Percentiles rank a stretch among this genome's conserved stretches.
phyloP scores from a whole-genome alignment of 345 rosid species.

The Stellera chamaejasme region DNA sequence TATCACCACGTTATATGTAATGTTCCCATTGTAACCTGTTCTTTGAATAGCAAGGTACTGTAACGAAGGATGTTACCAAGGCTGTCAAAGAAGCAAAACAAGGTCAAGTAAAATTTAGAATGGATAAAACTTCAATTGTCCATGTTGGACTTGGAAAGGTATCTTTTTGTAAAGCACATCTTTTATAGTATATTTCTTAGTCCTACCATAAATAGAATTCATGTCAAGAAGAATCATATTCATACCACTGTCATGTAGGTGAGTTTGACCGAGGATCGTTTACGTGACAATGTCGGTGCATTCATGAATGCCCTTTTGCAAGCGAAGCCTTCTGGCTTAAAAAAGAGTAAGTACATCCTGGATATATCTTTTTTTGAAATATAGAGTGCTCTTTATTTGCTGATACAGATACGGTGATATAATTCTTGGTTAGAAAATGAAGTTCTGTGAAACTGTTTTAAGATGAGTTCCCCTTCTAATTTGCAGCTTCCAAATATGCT shows the following conservation, averaged over 20 bases:
- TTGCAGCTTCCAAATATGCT: constrained; percentile 87
- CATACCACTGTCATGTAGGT: constrained; percentile 29
- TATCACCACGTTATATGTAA: constrained; percentile 2
- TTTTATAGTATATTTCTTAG: background rate
- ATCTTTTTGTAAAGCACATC: background rate
- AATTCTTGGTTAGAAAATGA: background rate
- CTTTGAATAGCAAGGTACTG: constrained; percentile 73
- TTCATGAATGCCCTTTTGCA: constrained; percentile 82
- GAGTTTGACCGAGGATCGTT: constrained; percentile 58
- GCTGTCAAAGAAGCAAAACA: constrained; percentile 76
- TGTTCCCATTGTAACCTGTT: constrained; percentile 8
- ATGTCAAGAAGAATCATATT: constrained; percentile 1
- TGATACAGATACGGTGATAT: background rate
- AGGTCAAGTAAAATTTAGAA: constrained; percentile 71
- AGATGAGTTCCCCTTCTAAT: constrained; percentile 5
- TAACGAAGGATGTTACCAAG: constrained; percentile 57
- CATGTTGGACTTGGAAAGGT: constrained; percentile 97
- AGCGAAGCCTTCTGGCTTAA: constrained; percentile 93
- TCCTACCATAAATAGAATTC: constrained; percentile 1
- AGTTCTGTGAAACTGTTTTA: constrained; percentile 1
- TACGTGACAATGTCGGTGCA: constrained; percentile 86
- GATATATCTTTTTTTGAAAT: constrained; percentile 4
- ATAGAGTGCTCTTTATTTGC: background rate
- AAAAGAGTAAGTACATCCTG: constrained; percentile 57
- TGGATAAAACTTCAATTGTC: constrained; percentile 88